Percentiles rank a stretch among this genome's conserved stretches.
phyloP scores from a whole-genome alignment of 352 stramenopile species.

The Phytophthora citricola region DNA sequence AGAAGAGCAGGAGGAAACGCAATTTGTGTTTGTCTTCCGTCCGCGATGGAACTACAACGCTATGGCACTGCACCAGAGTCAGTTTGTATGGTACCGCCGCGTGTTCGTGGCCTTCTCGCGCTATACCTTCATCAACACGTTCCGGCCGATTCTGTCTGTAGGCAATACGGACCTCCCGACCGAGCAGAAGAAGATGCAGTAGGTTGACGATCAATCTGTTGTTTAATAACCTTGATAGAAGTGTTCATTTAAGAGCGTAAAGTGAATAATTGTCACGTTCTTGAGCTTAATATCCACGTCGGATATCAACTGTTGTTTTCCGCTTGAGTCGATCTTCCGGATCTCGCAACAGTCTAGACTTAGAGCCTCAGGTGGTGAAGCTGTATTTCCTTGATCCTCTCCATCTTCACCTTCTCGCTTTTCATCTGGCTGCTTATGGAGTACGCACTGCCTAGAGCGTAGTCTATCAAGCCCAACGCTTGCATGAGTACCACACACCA shows the following conservation, averaged over 20 bases:
- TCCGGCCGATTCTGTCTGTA: conserved; percentile 49
- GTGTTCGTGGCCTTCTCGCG: conserved; percentile 95
- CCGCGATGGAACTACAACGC: conserved; percentile 88
- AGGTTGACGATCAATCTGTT: not conserved
- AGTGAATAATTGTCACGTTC: no score
- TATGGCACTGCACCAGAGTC: conserved; percentile 93
- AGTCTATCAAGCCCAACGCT: conserved; percentile 44
- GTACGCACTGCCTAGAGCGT: conserved; percentile 44
- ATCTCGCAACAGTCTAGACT: conserved; percentile 32
- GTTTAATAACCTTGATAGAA: no score
- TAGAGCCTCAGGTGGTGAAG: conserved; percentile 2
- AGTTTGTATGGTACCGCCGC: conserved; percentile 98
- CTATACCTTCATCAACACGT: conserved; percentile 96
- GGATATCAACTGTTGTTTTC: conserved; percentile 52
- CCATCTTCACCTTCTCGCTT: conserved; percentile 12
- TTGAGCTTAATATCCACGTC: conserved; percentile 44
- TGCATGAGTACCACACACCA: conserved; percentile 58
- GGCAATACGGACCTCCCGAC: conserved; percentile 26
- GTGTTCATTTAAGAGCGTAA: no score
- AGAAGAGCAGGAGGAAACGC: conserved; percentile 20
- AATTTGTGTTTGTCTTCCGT: conserved; percentile 67
- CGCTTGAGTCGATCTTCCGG: conserved; percentile 41
- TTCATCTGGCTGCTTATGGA: conserved; percentile 37
- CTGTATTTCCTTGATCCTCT: not conserved
- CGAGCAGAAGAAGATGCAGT: conserved; percentile 44